These are phyloP conservation scores for Hortaea werneckii DNA, from an alignment of 2,329 filamentous ascomycete species.

Conservation along the genomic window DNA sequence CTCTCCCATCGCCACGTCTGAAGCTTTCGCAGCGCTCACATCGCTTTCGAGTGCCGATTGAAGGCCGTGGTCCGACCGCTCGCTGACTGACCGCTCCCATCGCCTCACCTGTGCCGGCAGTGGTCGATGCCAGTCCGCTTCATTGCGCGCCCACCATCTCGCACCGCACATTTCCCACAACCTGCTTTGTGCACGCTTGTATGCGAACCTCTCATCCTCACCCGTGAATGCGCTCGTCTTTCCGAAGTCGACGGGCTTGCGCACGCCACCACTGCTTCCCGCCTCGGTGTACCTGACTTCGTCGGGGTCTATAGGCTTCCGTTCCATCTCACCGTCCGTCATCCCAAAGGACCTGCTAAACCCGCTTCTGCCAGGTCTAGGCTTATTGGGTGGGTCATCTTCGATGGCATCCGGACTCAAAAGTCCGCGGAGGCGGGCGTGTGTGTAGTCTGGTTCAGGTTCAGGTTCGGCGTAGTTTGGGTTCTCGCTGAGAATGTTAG, in stretches of 20 bases:
- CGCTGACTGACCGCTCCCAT: slow-evolving; percentile 46
- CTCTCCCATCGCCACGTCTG: slow-evolving; percentile 13
- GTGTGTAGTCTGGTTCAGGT: slow-evolving; percentile 26
- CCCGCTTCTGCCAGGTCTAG: slow-evolving; percentile 13
- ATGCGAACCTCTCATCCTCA: slow-evolving; percentile 73
- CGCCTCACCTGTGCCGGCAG: slow-evolving; percentile 52
- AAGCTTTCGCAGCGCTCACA: not conserved
- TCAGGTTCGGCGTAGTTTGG: slow-evolving; percentile 26
- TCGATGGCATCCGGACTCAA: slow-evolving; percentile 38
- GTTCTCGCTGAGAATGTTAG: slow-evolving; percentile 61
- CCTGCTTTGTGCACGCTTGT: slow-evolving; percentile 65
- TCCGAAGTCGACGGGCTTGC: slow-evolving; percentile 47
- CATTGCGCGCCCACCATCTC: slow-evolving; percentile 57
- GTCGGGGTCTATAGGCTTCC: slow-evolving; percentile 25
- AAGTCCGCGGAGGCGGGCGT: slow-evolving; percentile 26
- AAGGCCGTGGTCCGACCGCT: not conserved
- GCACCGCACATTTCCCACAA: slow-evolving; percentile 72
- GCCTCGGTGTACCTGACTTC: slow-evolving; percentile 12
- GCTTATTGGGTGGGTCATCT: slow-evolving; percentile 39
- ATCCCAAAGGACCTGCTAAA: slow-evolving; percentile 24
- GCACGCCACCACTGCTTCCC: slow-evolving; percentile 11
- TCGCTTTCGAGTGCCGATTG: not conserved
- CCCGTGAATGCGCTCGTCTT: slow-evolving; percentile 62
- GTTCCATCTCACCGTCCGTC: slow-evolving; percentile 23
- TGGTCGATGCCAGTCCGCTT: slow-evolving; percentile 58